Percentiles rank a stretch among this genome's conserved stretches.
Conservation (phyloP, 1,284 basidiomycete genomes). For the Cryptococcus hybrid region DNA sequence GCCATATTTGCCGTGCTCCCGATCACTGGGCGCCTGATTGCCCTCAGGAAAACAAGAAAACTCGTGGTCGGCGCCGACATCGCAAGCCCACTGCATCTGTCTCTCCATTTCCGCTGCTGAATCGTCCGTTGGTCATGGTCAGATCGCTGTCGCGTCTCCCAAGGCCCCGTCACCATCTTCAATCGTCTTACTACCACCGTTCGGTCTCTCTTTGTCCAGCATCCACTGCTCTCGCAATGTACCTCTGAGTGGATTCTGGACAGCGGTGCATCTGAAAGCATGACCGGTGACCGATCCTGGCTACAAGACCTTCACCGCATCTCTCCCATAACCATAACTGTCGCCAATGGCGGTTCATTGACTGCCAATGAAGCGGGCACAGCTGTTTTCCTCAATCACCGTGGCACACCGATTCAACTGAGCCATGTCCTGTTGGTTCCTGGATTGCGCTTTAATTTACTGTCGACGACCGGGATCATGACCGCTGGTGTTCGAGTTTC, state of each 20-base stretch:
- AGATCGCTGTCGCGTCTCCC: not conserved
- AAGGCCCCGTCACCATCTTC: not conserved
- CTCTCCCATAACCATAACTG: not conserved
- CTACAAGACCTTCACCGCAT: conserved; percentile 1
- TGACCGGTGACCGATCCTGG: conserved; percentile 3
- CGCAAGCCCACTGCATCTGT: too few relatives aligned
- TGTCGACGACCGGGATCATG: not conserved
- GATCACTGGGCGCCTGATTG: conserved; percentile 7
- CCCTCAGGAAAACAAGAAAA: not conserved
- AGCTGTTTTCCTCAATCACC: conserved; percentile 3
- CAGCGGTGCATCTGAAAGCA: conserved; percentile 2
- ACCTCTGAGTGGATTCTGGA: conserved; percentile 3
- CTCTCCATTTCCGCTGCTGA: too few relatives aligned
- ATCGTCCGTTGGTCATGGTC: not conserved
- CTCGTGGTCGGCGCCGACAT: not conserved
- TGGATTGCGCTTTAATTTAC: conserved; percentile 2
- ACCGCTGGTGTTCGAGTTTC: not conserved
- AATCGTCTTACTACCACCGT: too few relatives aligned
- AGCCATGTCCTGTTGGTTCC: conserved; percentile 1
- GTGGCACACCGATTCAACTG: not conserved
- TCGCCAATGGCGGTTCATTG: not conserved
- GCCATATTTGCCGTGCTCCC: conserved; percentile 1
- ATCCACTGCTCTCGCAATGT: not conserved
- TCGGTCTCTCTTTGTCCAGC: too few relatives aligned
- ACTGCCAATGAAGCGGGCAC: not conserved